These are phyloP conservation scores for Aureococcus anophagefferens DNA, from an alignment of 108 stramenopile genomes.

Conservation along the genomic window DNA sequence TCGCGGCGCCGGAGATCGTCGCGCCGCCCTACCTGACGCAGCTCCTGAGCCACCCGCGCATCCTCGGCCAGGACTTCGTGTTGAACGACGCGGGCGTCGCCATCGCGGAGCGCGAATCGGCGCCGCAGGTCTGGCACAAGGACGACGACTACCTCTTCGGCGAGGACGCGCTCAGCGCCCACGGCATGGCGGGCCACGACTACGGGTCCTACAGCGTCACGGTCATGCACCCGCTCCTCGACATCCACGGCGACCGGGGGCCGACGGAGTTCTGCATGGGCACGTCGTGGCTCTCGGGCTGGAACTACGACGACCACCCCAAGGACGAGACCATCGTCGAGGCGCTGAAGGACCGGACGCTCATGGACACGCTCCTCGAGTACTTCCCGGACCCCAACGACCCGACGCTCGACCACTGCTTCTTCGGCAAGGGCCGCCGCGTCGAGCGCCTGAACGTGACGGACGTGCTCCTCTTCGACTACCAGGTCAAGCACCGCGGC, in stretches of 20 bases:
- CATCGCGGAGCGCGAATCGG: constrained; percentile 18
- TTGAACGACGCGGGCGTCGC: constrained; percentile 19
- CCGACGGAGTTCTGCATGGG: constrained; percentile 38
- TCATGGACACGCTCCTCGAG: too few species aligned
- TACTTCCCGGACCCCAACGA: background rate
- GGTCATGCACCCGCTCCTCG: constrained; percentile 23
- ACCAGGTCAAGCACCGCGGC: constrained; percentile 21
- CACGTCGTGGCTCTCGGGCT: background rate
- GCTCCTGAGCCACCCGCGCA: constrained; percentile 5
- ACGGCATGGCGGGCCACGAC: constrained; percentile 22
- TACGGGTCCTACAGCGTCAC: constrained; percentile 23
- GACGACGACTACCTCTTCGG: constrained; percentile 19
- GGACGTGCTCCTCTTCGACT: constrained; percentile 29
- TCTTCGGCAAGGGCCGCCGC: constrained; percentile 11
- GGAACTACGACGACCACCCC: too few species aligned
- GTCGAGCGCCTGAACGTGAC: constrained; percentile 14
- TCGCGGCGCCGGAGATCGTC: background rate
- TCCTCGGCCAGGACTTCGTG: constrained; percentile 11
- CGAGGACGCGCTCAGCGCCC: background rate
- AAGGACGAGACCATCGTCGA: too few species aligned
- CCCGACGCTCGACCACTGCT: background rate
- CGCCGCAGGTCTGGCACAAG: constrained; percentile 18
- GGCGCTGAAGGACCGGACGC: too few species aligned
- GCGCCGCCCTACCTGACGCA: too few species aligned
- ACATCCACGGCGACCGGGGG: constrained; percentile 17